Evolutionary conservation across 192 early-diverging fungal species (phyloP).

Genomic region (Entomortierella chlamydospora): DNA sequence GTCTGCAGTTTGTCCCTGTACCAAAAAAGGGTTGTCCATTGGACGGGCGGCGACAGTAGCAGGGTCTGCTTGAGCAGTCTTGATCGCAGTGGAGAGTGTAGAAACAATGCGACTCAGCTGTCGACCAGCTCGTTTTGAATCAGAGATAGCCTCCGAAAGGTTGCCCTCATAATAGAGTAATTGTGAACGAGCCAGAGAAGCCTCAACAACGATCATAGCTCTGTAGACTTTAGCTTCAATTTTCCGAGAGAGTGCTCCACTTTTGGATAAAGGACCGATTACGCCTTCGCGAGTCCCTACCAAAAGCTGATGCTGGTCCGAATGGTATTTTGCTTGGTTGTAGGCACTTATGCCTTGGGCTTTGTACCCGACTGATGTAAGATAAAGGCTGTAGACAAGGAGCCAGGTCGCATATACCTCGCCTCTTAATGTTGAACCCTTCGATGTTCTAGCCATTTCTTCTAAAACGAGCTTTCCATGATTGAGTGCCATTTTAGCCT

Average conservation of each 20-base stretch:
- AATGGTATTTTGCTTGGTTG: conserved; percentile 29
- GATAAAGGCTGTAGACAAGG: conserved; percentile 69
- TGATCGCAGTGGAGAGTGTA: conserved; percentile 35
- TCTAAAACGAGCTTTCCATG: conserved; percentile 59
- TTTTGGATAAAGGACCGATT: background rate
- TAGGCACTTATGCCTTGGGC: conserved; percentile 60
- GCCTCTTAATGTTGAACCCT: background rate
- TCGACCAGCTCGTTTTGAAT: conserved; percentile 39
- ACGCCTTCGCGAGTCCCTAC: background rate
- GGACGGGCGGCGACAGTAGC: conserved; percentile 4
- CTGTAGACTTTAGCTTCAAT: conserved; percentile 22
- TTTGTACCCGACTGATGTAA: conserved; percentile 67
- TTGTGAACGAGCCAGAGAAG: conserved; percentile 55
- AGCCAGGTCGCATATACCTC: conserved; percentile 56
- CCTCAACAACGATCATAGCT: conserved; percentile 49
- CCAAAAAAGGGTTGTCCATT: conserved; percentile 43
- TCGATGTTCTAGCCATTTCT: conserved; percentile 4
- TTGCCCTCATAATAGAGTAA: conserved; percentile 43
- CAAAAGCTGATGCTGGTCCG: background rate
- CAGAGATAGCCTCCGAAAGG: conserved; percentile 56
- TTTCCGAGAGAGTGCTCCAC: conserved; percentile 9
- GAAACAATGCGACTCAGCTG: conserved; percentile 51
- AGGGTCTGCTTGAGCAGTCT: conserved; percentile 12
- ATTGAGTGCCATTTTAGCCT: conserved; percentile 68
- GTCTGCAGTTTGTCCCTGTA: background rate